Percentiles rank a stretch among this genome's conserved stretches.
phyloP scores from a whole-genome alignment of 768 basidiomycete genomes.

The Psilocybe subaeruginosa region DNA sequence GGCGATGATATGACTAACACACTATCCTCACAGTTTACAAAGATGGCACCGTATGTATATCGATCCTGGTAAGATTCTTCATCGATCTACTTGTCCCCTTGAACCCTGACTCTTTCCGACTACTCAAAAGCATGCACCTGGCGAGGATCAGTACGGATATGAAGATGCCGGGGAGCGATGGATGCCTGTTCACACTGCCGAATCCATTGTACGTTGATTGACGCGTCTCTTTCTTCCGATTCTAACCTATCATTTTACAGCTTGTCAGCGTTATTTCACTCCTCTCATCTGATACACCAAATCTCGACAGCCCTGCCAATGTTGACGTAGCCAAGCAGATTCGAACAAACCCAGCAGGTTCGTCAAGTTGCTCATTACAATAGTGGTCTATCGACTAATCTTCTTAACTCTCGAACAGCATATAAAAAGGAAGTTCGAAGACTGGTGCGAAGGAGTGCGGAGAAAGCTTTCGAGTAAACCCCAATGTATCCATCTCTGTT shows the following conservation, averaged over 20 bases:
- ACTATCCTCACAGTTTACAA: conserved; percentile 72
- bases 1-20: conserved; percentile 2
- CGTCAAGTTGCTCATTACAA: conserved; percentile 18
- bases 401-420: conserved; percentile 36
- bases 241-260: conserved; percentile 41
- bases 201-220: conserved; percentile 80
- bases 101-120: conserved; percentile 7
- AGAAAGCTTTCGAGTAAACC: conserved; percentile 78
- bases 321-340: conserved; percentile 94
- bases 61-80: conserved; percentile 72
- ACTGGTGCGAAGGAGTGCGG: conserved; percentile 83
- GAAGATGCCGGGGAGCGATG: conserved; percentile 97
- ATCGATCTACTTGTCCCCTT: background rate
- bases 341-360: conserved; percentile 64
- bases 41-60: conserved; percentile 93
- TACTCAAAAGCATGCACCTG: conserved; percentile 81
- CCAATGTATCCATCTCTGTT: conserved; percentile 1
- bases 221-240: background rate
- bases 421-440: conserved; percentile 98
- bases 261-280: conserved; percentile 96
- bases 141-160: conserved; percentile 95
- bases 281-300: conserved; percentile 88
- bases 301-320: conserved; percentile 93
- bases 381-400: background rate
- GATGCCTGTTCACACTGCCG: conserved; percentile 96